Base-by-base conservation (phyloP, 2,329 filamentous ascomycete genomes). In the Geoglossum cookeanum region DNA sequence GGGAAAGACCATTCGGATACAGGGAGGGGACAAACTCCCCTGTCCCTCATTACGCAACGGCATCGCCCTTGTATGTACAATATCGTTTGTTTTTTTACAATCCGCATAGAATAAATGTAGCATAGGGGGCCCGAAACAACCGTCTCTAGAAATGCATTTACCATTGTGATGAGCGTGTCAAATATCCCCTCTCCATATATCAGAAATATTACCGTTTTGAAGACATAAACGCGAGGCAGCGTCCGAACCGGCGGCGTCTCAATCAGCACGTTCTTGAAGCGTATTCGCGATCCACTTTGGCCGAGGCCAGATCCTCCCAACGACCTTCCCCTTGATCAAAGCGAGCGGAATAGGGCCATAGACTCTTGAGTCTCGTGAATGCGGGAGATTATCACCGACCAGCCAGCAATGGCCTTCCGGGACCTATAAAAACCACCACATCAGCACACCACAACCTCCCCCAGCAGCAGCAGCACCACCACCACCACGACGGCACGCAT, bases 361-460 rank as follows among this genome's bases (percentile, higher is more conserved):
- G 45, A 82, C 75, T 60, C 92, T 81, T 48, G 89, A 96, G 72
- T 98, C 92, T 61, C 87, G 75, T 29, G 89, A 96, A 64, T 79
- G 84, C 2, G 80, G 76, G 60, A 95, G 66, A 68, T 97, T 97
- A 69, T 98, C 92, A 2, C 92, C 92, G 2, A 82, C 79, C 5
- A 96, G 74, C 80, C 88, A 97, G 65, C 89, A 94, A 73, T 98
- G 92, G 1, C 92, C 92, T 65, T 85, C 75, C 0, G 92, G 92
- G 15, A 98, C 81, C 86, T 94, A 65, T 54, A 58, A n/a, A 33
- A 57, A 60, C 9, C 63, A 60, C 15, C 37, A 60, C 22, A 15
- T 13, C n/a, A 33, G 33, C 47, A 17, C 22, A 5, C 48, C 17
- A 45, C 27, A 45, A n/a, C 45, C 27, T 7, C 1, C 35, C 6